A percentile compares a stretch with the other conserved stretches of the same genome.
phyloP scores from a whole-genome alignment of 1,284 basidiomycete genomes.

The Mixia osmundae region DNA sequence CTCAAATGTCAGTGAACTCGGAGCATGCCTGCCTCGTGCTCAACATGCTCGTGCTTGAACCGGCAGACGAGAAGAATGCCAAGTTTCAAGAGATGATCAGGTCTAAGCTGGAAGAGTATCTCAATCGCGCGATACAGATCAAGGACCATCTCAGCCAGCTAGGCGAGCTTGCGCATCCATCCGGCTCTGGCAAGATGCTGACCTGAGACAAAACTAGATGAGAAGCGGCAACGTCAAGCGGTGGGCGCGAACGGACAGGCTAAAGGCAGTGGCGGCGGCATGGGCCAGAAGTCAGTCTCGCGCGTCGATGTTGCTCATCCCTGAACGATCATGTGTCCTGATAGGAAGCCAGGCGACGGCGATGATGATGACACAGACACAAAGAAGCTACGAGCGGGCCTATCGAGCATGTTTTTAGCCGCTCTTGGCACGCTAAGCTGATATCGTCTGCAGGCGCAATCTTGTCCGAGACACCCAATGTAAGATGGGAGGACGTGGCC shows the following conservation, averaged over 20 bases:
- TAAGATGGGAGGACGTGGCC: conserved; percentile 95
- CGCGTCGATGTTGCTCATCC: conserved; percentile 1
- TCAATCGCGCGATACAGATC: conserved; percentile 72
- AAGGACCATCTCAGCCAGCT: conserved; percentile 73
- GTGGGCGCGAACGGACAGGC: conserved; percentile 47
- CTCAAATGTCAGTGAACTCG: conserved; percentile 37
- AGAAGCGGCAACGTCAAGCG: conserved; percentile 50
- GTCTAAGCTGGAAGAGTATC: conserved; percentile 75
- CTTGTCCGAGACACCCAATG: conserved; percentile 78
- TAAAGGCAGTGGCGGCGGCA: conserved; percentile 35
- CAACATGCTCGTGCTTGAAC: not conserved
- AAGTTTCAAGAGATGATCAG: conserved; percentile 62
- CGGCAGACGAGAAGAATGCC: conserved; percentile 5
- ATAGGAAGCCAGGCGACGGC: conserved; percentile 29
- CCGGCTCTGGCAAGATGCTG: too few species aligned
- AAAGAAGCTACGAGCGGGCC: conserved; percentile 76
- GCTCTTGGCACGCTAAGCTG: not conserved
- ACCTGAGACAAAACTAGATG: conserved; percentile 32
- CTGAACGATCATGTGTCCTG: not conserved
- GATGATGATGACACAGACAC: conserved; percentile 71
- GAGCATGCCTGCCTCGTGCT: too few species aligned
- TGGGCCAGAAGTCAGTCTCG: conserved; percentile 19
- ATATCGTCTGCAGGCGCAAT: conserved; percentile 35
- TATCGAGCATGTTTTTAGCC: conserved; percentile 31
- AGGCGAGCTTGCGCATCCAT: too few species aligned